phyloP scores from a whole-genome alignment of 495 filamentous ascomycete genomes.

The Aspergillus ostianus region DNA sequence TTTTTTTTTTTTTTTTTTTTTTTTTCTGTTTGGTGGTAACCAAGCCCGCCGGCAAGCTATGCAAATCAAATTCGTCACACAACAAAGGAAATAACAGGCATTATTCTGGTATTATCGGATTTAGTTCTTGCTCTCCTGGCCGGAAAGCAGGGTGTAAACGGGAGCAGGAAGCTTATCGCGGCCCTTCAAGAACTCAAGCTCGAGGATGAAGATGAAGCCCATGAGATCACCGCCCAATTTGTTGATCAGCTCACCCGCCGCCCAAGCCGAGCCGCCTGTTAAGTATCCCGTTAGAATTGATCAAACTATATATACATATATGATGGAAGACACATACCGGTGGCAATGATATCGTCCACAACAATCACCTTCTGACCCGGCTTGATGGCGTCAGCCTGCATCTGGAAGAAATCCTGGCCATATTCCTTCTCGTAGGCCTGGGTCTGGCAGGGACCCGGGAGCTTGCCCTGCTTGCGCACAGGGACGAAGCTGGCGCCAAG shows the following conservation, averaged over 20 bases:
- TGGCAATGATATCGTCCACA: constrained; percentile 98
- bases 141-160: constrained; percentile 76
- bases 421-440: constrained; percentile 94
- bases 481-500: constrained; percentile 90
- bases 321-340: constrained; percentile 58
- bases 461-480: constrained; percentile 93
- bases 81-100: constrained; percentile 11
- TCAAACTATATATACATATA: not conserved
- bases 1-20: constrained; percentile 2
- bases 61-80: not conserved
- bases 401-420: constrained; percentile 93
- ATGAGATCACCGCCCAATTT: constrained; percentile 80
- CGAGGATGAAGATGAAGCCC: constrained; percentile 92
- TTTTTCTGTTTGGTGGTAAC: not conserved
- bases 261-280: constrained; percentile 84
- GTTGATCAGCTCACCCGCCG: constrained; percentile 80
- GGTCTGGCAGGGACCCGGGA: constrained; percentile 82
- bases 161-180: constrained; percentile 84
- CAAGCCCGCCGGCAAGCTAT: not conserved
- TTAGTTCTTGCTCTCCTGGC: constrained; percentile 43
- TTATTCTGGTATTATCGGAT: not conserved
- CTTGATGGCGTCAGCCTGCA: constrained; percentile 82
- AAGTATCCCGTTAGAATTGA: constrained; percentile 6
- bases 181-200: constrained; percentile 92
- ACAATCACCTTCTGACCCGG: constrained; percentile 85